Evolutionary conservation across 805 yeast genomes (phyloP).

Genomic region (Candida lessepsii): DNA sequence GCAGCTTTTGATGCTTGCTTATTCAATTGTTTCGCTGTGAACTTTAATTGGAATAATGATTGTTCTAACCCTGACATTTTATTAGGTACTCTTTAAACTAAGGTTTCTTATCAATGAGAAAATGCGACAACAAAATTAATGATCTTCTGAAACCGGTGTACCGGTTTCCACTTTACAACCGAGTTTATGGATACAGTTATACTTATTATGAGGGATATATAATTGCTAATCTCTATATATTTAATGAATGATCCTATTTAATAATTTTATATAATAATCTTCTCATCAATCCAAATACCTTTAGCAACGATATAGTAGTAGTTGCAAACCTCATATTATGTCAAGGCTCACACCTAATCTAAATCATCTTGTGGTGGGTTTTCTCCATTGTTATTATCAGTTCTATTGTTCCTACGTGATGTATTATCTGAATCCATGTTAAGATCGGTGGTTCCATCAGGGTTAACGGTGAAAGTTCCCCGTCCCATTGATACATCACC

Average conservation of each 20-base stretch:
- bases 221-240: too few species aligned
- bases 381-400: not conserved
- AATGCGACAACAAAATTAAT: not conserved
- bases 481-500: not conserved
- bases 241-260: too few species aligned
- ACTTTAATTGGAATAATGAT: slow-evolving; percentile 67
- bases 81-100: not conserved
- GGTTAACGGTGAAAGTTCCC: not conserved
- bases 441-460: not conserved
- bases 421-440: not conserved
- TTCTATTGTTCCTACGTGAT: not conserved
- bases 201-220: too few species aligned
- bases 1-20: slow-evolving; percentile 89
- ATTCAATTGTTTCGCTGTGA: slow-evolving; percentile 90
- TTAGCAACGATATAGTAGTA: too few species aligned
- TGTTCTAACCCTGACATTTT: slow-evolving; percentile 43
- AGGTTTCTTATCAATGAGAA: not conserved
- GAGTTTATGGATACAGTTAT: too few species aligned
- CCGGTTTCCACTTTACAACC: too few species aligned
- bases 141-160: too few species aligned
- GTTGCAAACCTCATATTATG: too few species aligned
- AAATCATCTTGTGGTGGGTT: slow-evolving; percentile 7
- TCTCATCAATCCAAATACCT: too few species aligned
- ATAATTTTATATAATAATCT: too few species aligned
- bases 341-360: too few species aligned